Evolutionary conservation across 225 moss, liverwort and hornwort genomes (phyloP), one percentile per base, ranked within the genome.

Genomic region (Rhytidiadelphus loreus): DNA sequence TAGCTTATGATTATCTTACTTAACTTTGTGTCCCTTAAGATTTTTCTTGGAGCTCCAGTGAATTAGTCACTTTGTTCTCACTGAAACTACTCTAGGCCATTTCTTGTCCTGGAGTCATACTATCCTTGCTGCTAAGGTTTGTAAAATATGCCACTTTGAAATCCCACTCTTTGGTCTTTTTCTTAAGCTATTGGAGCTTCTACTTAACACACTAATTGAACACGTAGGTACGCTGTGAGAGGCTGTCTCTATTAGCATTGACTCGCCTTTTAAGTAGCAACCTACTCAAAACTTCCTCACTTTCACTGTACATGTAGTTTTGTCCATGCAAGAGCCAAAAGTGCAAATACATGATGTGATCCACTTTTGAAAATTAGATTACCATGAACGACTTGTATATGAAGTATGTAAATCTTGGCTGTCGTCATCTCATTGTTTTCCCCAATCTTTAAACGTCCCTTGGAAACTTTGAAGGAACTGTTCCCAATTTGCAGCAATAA

Each of bases 381-480:
- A 15, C 16, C 19, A 85, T 37, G n/a, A 44, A 86, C 0, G 4
- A 12, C 48, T 73, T 8, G 20, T 23, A 32, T 55, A 11, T 22
- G 2, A 50, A 66, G 10, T 41, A 33, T 16, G n/a, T 5, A 8
- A 75, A 55, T 68, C 9, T 56, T 71, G 48, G 8, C 58, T 41
- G 16, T 25, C 12, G 50, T 73, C 80, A 69, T 82, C 98, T 91
- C 89, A 97, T 91, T 90, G 73, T 96, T 98, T 93, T 95, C 97
- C 81, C 97, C 96, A 43, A 90, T 95, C 92, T 94, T 97, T 60
- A 95, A 94, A 48, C 85, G 94, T 78, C 95, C 97, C 55, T 95
- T 96, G 28, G 95, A 95, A 87, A 95, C 91, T 92, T 97, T 97
- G 88, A 96, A 98, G 88, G 96, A 97, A 66, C 93, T 97, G 58